Conservation (phyloP, 2,329 filamentous ascomycete species). For the Arthrinium phaeospermum region DNA sequence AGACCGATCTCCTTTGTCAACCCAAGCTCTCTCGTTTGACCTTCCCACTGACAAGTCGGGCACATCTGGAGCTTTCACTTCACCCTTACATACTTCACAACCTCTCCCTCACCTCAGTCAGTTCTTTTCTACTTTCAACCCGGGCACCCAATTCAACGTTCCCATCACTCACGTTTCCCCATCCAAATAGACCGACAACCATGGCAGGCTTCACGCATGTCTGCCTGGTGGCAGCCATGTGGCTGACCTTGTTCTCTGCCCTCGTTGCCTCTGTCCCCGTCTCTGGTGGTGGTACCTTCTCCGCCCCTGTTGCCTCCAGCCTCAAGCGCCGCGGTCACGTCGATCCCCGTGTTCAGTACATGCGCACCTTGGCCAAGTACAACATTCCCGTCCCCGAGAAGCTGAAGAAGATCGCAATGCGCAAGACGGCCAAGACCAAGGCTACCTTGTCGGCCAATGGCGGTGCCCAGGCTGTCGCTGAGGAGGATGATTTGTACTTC, state of each 20-base stretch:
- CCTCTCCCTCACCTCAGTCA: neutral
- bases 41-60: conserved; percentile 8
- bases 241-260: conserved; percentile 11
- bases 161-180: neutral
- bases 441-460: conserved; percentile 34
- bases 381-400: conserved; percentile 37
- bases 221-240: conserved; percentile 18
- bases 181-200: neutral
- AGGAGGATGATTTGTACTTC: conserved; percentile 50
- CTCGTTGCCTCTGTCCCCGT: conserved; percentile 15
- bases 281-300: neutral
- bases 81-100: neutral
- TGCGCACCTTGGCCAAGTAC: conserved; percentile 40
- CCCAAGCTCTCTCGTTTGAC: conserved; percentile 2
- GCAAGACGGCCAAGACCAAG: neutral
- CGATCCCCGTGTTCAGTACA: conserved; percentile 31
- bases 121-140: neutral
- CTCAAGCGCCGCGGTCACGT: conserved; percentile 19
- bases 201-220: conserved; percentile 10
- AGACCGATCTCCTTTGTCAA: neutral
- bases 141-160: neutral
- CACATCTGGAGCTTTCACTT: neutral
- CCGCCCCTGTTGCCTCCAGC: conserved; percentile 14
- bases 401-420: conserved; percentile 33
- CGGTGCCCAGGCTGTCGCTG: conserved; percentile 41